phyloP scores from a whole-genome alignment of 2,329 filamentous ascomycete genomes.

The Camptophora hylomeconis region DNA sequence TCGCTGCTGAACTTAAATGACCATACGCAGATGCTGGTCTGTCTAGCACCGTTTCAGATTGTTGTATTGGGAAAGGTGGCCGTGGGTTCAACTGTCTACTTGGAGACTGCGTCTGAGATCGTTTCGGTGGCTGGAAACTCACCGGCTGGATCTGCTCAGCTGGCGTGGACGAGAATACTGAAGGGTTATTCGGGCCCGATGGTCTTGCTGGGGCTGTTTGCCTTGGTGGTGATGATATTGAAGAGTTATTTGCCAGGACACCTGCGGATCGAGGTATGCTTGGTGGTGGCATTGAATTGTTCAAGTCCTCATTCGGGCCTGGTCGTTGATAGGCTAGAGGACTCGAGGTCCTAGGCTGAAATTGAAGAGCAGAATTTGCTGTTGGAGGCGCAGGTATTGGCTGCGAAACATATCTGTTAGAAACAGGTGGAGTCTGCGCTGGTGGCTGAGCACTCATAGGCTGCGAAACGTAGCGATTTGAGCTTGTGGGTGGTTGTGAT shows the following conservation, averaged over 20 bases:
- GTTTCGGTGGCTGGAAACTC: conserved; percentile 28
- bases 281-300: too few species aligned
- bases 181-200: too few species aligned
- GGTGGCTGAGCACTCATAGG: conserved; percentile 7
- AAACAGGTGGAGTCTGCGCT: conserved; percentile 16
- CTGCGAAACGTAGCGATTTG: conserved; percentile 17
- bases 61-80: too few species aligned
- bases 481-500: conserved; percentile 5
- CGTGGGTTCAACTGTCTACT: conserved; percentile 40
- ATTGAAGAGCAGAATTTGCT: conserved; percentile 30
- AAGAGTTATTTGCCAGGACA: too few species aligned
- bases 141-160: too few species aligned
- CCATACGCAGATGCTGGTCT: conserved; percentile 42
- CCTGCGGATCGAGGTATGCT: too few species aligned
- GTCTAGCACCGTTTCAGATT: too few species aligned
- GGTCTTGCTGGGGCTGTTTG: conserved; percentile 8
- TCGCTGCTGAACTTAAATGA: too few species aligned
- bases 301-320: too few species aligned
- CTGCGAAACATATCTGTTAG: conserved; percentile 29
- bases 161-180: too few species aligned
- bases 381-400: conserved; percentile 19
- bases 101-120: conserved; percentile 48
- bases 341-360: conserved; percentile 52
- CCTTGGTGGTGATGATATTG: conserved; percentile 28
- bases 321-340: conserved; percentile 46